These are phyloP conservation scores for Eimeria tenella DNA, from an alignment of 169 alveolate genomes.

Conservation along the genomic window DNA sequence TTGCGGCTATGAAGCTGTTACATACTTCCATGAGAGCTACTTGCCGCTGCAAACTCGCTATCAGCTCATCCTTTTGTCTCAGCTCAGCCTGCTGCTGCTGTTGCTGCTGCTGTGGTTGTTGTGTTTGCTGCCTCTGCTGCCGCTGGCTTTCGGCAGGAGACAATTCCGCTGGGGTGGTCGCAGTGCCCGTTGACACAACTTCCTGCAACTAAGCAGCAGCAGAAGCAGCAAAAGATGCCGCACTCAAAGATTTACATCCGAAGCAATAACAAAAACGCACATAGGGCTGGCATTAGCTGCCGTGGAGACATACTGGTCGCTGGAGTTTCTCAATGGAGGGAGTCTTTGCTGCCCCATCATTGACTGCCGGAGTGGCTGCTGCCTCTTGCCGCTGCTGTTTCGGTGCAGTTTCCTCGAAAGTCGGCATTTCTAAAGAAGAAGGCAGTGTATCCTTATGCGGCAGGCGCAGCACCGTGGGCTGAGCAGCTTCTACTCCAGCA, in stretches of 20 bases:
- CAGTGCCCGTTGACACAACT: conserved; percentile 28
- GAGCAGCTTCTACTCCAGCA: not conserved
- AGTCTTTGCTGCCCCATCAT: not conserved
- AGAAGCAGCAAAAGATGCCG: not conserved
- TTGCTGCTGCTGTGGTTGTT: conserved; percentile 17
- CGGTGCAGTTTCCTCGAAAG: not conserved
- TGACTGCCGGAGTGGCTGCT: not conserved
- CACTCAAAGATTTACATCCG: not conserved
- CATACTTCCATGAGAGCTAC: conserved; percentile 66
- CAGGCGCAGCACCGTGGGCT: conserved; percentile 51
- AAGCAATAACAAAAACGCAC: not conserved
- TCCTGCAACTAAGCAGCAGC: conserved; percentile 26
- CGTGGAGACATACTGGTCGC: conserved; percentile 20
- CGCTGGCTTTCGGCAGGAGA: conserved; percentile 53
- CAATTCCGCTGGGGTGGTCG: conserved; percentile 51
- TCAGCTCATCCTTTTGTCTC: conserved; percentile 45
- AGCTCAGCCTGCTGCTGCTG: conserved; percentile 53
- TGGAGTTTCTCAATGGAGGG: not conserved
- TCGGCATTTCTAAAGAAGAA: conserved; percentile 39
- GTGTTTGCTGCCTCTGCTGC: conserved; percentile 16
- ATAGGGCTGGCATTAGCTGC: not conserved
- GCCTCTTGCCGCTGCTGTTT: conserved; percentile 16
- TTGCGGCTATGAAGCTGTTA: not conserved
- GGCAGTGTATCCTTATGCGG: conserved; percentile 51
- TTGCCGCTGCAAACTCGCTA: conserved; percentile 60